Percentiles rank a stretch among this genome's conserved stretches.
phyloP scores from a whole-genome alignment of 805 yeast species.

The Phaffomyces opuntiae region DNA sequence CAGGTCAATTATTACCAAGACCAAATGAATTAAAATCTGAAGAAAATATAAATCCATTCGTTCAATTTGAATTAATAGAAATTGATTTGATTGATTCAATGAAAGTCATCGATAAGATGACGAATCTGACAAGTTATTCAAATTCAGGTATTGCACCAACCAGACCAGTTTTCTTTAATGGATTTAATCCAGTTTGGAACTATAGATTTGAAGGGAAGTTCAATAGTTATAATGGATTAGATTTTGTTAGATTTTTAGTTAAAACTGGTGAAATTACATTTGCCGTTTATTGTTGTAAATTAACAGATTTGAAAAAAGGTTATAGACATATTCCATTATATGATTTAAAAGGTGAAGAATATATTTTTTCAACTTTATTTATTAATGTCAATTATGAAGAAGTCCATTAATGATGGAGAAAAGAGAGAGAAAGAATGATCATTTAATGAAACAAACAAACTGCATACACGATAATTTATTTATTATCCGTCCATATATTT shows the following conservation, averaged over 20 bases:
- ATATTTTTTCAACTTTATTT: constrained; percentile 50
- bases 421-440: not conserved
- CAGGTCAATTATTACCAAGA: constrained; percentile 82
- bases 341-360: constrained; percentile 77
- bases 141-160: constrained; percentile 15
- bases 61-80: constrained; percentile 55
- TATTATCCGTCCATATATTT: not conserved
- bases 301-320: constrained; percentile 65
- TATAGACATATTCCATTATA: constrained; percentile 75
- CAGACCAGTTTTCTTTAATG: constrained; percentile 49
- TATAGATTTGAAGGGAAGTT: constrained; percentile 37
- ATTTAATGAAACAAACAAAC: not conserved
- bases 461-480: not conserved
- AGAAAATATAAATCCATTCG: constrained; percentile 51
- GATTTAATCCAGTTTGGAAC: constrained; percentile 86
- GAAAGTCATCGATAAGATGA: constrained; percentile 7
- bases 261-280: constrained; percentile 36
- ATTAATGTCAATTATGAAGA: constrained; percentile 24
- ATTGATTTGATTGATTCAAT: constrained; percentile 20
- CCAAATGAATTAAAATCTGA: constrained; percentile 44
- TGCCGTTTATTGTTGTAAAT: constrained; percentile 56
- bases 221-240: constrained; percentile 36
- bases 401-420: not conserved
- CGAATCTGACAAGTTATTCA: constrained; percentile 1
- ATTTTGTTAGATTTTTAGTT: constrained; percentile 50